Evolutionary conservation across 495 filamentous ascomycete genomes (phyloP).

Genomic region (Schizothecium vesticola): DNA sequence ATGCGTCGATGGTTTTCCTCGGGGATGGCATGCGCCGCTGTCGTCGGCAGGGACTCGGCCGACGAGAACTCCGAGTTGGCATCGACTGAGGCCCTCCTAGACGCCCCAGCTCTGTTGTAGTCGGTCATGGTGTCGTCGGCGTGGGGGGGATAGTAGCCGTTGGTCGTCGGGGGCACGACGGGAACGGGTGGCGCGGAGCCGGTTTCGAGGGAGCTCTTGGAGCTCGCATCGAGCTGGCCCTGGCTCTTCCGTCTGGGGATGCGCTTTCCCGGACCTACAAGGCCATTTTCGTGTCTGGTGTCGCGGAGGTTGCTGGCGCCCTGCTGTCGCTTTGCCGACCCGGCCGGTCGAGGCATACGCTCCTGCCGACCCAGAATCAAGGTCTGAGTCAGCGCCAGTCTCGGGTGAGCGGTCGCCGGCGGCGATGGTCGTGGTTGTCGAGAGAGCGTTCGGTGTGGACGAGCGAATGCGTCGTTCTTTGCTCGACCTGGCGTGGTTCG

Average conservation of each 20-base stretch:
- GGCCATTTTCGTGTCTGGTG: slow-evolving; percentile 82
- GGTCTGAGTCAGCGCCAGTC: slow-evolving; percentile 45
- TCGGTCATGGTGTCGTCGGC: slow-evolving; percentile 38
- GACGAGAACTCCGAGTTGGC: slow-evolving; percentile 46
- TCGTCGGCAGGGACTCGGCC: slow-evolving; percentile 38
- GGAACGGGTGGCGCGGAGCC: slow-evolving; percentile 35
- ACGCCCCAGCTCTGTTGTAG: slow-evolving; percentile 32
- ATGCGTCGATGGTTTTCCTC: slow-evolving; percentile 53
- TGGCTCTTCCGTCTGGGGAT: slow-evolving; percentile 51
- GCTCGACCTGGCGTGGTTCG: slow-evolving; percentile 1
- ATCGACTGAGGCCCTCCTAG: slow-evolving; percentile 43
- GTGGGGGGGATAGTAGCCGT: slow-evolving; percentile 30
- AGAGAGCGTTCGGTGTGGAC: not conserved
- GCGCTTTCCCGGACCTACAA: slow-evolving; percentile 79
- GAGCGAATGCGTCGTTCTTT: not conserved
- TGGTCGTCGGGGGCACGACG: slow-evolving; percentile 31
- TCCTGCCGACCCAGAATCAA: slow-evolving; percentile 46
- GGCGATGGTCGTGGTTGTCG: not conserved
- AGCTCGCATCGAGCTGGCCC: slow-evolving; percentile 36
- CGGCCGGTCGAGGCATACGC: slow-evolving; percentile 69
- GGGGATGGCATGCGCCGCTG: slow-evolving; percentile 33
- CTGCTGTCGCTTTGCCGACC: slow-evolving; percentile 60
- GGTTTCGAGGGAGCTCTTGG: slow-evolving; percentile 25
- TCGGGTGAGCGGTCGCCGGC: slow-evolving; percentile 6
- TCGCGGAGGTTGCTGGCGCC: slow-evolving; percentile 62